Base-by-base conservation (phyloP, 441 rosid genomes). In the Biscutella auriculata region DNA sequence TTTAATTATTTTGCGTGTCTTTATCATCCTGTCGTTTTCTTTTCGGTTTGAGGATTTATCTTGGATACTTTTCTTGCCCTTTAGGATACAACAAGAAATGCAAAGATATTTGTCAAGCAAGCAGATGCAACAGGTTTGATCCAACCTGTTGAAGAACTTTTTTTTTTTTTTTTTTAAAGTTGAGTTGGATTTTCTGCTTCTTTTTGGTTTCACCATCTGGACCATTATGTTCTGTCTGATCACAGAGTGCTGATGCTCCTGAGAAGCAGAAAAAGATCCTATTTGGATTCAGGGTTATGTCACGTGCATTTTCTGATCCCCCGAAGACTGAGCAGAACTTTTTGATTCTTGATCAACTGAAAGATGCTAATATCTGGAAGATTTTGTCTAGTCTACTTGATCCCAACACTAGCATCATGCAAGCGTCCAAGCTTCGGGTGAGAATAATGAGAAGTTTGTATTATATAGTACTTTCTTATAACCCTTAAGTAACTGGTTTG, bases 21-120 rank as follows among this genome's bases (percentile, higher is more conserved):
- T n/a, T n/a, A n/a, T n/a, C n/a, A n/a, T n/a, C n/a, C n/a, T n/a
- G n/a, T n/a, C n/a, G n/a, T n/a, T n/a, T n/a, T n/a, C n/a, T n/a
- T n/a, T n/a, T n/a, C n/a, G n/a, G n/a, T n/a, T n/a, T n/a, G n/a
- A n/a, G n/a, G n/a, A n/a, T n/a, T n/a, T n/a, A n/a, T n/a, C n/a
- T n/a, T n/a, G n/a, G n/a, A n/a, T n/a, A n/a, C n/a, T n/a, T n/a
- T n/a, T n/a, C n/a, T n/a, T n/a, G n/a, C n/a, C n/a, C 77, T 80
- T 75, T 87, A 94, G 99, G 88, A 81, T 88, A 79, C 98, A 95
- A 68, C 97, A 81, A 72, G 99, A 95, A 83, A 88, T 91, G 95
- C 97, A 77, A 85, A 83, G 67, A 68, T 95, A 91, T 74, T 76
- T 91, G 51, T 81, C 85, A 28, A 74, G 86, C 46, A 84, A 93